Conservation (phyloP, 2,329 filamentous ascomycete species). For the Volutella citrinella region DNA sequence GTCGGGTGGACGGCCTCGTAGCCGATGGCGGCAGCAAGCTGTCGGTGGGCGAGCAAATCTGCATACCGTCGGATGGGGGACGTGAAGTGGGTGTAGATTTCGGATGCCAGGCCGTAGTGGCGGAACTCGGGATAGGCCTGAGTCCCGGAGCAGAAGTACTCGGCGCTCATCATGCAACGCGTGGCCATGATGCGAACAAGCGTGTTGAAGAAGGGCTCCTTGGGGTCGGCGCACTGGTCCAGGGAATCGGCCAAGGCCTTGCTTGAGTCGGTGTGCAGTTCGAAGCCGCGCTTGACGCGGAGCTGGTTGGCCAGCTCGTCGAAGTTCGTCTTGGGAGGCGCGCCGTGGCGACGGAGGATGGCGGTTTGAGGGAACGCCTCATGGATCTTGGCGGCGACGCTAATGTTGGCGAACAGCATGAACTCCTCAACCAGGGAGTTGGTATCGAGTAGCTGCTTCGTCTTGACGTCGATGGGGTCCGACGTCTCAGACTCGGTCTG, state of each 20-base stretch:
- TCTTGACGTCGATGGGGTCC: constrained; percentile 93
- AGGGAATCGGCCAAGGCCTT: constrained; percentile 92
- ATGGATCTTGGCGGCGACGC: constrained; percentile 87
- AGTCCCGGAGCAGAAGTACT: constrained; percentile 95
- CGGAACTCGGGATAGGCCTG: constrained; percentile 92
- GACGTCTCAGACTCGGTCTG: constrained; percentile 94
- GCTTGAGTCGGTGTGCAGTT: constrained; percentile 80
- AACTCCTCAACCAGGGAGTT: constrained; percentile 99
- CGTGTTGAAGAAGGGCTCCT: constrained; percentile 96
- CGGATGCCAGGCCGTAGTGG: constrained; percentile 92
- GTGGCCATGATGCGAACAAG: constrained; percentile 96
- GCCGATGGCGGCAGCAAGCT: constrained; percentile 91
- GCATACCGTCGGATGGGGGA: constrained; percentile 96
- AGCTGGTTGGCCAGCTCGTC: constrained; percentile 91
- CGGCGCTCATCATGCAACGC: constrained; percentile 97
- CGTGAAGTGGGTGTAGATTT: constrained; percentile 99
- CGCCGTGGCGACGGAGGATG: constrained; percentile 84
- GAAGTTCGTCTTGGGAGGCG: constrained; percentile 94
- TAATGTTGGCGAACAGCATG: constrained; percentile 97
- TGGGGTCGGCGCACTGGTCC: constrained; percentile 74
- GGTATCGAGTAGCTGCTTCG: constrained; percentile 88
- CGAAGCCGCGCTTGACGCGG: constrained; percentile 77
- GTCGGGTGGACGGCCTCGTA: constrained; percentile 84
- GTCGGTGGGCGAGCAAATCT: constrained; percentile 90
- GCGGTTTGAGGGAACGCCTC: constrained; percentile 92